A percentile compares a stretch with the other conserved stretches of the same genome.
phyloP scores from a whole-genome alignment of 495 filamentous ascomycete species.

The Aspergillus sclerotiicarbonarius region DNA sequence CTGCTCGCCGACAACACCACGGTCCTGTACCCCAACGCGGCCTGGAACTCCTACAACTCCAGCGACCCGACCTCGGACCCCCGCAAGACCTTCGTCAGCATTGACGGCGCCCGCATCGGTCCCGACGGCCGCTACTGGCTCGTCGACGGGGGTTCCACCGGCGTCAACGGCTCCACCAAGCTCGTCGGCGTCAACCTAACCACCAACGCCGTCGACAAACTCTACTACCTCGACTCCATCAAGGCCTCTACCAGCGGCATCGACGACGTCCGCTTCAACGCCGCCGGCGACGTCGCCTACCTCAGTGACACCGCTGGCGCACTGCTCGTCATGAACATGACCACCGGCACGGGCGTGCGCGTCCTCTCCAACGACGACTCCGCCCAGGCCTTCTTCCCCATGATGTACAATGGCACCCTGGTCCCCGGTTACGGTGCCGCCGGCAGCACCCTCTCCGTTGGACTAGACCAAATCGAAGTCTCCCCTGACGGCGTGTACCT shows the following conservation, averaged over 20 bases:
- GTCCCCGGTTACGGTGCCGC: constrained; percentile 12
- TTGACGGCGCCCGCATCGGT: constrained; percentile 27
- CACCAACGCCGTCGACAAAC: constrained; percentile 23
- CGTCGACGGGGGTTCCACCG: constrained; percentile 24
- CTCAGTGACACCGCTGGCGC: constrained; percentile 5
- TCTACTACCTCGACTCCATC: constrained; percentile 23
- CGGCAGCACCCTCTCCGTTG: constrained; percentile 20
- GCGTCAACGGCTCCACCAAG: constrained; percentile 24
- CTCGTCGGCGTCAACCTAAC: constrained; percentile 24
- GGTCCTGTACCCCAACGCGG: constrained; percentile 22
- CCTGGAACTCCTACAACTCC: constrained; percentile 27
- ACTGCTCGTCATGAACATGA: constrained; percentile 5
- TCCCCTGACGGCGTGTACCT: constrained; percentile 26
- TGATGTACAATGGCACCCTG: constrained; percentile 18
- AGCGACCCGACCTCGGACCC: constrained; percentile 19
- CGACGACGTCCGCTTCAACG: constrained; percentile 11
- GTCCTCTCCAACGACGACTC: constrained; percentile 2
- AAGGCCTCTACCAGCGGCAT: constrained; percentile 18
- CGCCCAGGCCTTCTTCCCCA: constrained; percentile 13
- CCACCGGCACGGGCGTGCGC: background rate
- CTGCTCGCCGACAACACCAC: constrained; percentile 21
- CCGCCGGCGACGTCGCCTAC: constrained; percentile 1
- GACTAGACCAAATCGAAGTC: constrained; percentile 31
- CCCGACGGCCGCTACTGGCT: constrained; percentile 29
- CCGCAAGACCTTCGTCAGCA: constrained; percentile 20